Base-by-base conservation (phyloP, 441 rosid genomes). In the Croton setiger region DNA sequence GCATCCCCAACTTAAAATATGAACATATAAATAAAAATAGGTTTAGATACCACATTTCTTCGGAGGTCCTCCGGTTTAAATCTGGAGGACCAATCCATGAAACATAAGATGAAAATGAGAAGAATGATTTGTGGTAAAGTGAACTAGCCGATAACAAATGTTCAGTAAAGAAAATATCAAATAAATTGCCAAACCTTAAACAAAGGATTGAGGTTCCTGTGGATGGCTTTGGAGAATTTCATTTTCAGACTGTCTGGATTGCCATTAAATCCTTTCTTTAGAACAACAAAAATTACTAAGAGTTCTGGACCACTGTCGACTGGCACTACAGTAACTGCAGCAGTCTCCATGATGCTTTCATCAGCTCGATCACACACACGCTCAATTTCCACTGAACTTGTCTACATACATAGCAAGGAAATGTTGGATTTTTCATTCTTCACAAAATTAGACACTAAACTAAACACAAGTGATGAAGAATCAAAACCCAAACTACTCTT, bases 321-420 rank as follows among this genome's bases (percentile, higher is more conserved):
- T 2, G 95, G 91, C 0, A 87, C 76, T 51, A 87, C 66, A 63
- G 89, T 82, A 44, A 91, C 62, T 60, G 92, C 96, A 66, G 95
- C 96, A 9, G 97, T 86, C 85, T 91, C 95, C 75, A 84, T 69
- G 71, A 89, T 80, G 67, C 88, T 69, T 64, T 85, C 87, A 63
- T 89, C 97, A 11, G 95, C 89, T 39, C 44, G 78, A 75, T 89
- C 87, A 66, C 96, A 93, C 20, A 85, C 87, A 2, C 85, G 83
- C 80, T 93, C 98, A 5, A 94, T 94, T 81, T 94, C 97, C 52
- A 90, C 79, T 39, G 96, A 87, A 81, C 98, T 94, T 31, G 93
- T 88, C 98, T 91, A 83, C 74, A 31, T 31, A 54, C n/a, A n/a
- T n/a, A n/a, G 49, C 56, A 71, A 65, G 35, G 39, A 12, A 23